Conservation (phyloP, 139 green algal species). For the Pleodorina starrii region DNA sequence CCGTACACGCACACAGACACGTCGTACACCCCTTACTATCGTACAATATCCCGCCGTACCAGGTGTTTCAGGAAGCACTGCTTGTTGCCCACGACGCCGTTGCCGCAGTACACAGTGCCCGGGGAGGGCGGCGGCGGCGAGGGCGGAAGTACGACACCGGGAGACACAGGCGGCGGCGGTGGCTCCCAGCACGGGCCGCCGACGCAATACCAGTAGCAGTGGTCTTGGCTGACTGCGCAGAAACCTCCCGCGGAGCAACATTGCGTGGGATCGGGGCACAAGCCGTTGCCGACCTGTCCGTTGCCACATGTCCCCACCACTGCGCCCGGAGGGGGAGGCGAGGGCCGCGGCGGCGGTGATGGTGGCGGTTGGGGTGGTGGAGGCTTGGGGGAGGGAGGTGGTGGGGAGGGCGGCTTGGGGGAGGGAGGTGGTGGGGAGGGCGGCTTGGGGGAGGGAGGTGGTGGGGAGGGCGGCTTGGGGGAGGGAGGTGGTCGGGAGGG, state of each 20-base stretch:
- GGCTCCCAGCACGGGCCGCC: conserved; percentile 11
- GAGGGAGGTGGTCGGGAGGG: neutral
- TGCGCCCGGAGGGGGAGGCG: neutral
- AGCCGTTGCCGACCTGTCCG: conserved; percentile 8
- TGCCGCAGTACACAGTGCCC: neutral
- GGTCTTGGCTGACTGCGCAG: neutral
- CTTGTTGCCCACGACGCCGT: conserved; percentile 32
- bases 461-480: neutral
- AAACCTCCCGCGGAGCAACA: conserved; percentile 21
- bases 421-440: neutral
- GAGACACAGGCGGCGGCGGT: neutral
- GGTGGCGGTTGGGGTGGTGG: neutral
- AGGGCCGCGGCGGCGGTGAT: neutral
- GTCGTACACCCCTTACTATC: neutral
- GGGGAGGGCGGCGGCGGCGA: neutral
- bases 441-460: neutral
- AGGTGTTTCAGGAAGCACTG: neutral
- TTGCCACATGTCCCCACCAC: neutral
- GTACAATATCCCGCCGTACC: neutral
- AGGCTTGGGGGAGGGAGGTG: neutral
- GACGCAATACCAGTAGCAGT: conserved; percentile 15
- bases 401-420: neutral
- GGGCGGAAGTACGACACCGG: too few species aligned
- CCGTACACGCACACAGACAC: neutral
- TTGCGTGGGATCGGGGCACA: neutral